A percentile compares a stretch with the other conserved stretches of the same genome.
Conservation (phyloP, 2,329 filamentous ascomycete species). For the Scedosporium dehoogii region DNA sequence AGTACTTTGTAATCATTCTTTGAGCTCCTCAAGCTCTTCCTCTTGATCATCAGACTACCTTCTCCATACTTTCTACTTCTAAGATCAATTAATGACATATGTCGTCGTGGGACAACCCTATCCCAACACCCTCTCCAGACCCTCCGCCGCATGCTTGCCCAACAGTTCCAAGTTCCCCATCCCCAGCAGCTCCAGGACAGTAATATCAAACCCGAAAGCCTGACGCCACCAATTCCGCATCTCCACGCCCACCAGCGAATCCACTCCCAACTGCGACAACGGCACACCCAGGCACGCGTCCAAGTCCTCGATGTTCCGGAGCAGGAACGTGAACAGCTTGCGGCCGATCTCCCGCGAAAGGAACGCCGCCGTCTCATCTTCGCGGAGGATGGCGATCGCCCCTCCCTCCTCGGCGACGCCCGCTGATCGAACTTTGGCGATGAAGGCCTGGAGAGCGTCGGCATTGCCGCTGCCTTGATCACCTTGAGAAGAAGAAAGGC, state of each 20-base stretch:
- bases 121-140: too few relatives aligned
- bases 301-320: conserved; percentile 9
- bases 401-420: not conserved
- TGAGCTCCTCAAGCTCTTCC: too few relatives aligned
- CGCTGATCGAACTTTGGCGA: not conserved
- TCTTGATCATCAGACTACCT: too few relatives aligned
- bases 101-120: too few relatives aligned
- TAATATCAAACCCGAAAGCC: conserved; percentile 14
- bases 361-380: not conserved
- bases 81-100: too few relatives aligned
- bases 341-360: conserved; percentile 10
- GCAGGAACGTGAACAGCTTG: conserved; percentile 11
- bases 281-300: not conserved
- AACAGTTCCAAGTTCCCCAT: too few relatives aligned
- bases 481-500: too few relatives aligned
- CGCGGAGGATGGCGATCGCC: not conserved
- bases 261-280: conserved; percentile 13
- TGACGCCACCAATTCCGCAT: conserved; percentile 14
- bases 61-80: too few relatives aligned
- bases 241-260: conserved; percentile 16
- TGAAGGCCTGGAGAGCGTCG: not conserved
- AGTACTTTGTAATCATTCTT: too few relatives aligned
- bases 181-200: conserved; percentile 8
- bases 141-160: too few relatives aligned
- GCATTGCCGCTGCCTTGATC: not conserved